These are phyloP conservation scores for Azolla pinnata DNA, from an alignment of 75 land plant genomes.

Conservation along the genomic window DNA sequence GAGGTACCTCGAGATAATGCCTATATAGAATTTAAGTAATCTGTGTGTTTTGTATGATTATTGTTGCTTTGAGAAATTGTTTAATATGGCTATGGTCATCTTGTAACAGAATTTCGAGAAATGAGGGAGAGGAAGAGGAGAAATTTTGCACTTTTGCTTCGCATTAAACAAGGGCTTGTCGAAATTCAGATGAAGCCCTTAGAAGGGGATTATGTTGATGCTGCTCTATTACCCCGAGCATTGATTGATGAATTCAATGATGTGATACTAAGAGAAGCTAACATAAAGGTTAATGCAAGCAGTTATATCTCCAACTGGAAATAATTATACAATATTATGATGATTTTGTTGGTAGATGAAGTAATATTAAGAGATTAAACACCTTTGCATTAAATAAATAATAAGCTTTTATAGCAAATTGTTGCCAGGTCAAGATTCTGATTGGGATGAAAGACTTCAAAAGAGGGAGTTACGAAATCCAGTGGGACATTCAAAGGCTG, in stretches of 20 bases:
- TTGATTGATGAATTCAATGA: slow-evolving; percentile 26
- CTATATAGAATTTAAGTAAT: no score
- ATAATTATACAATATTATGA: no score
- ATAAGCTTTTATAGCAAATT: no score
- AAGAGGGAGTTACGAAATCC: slow-evolving; percentile 12
- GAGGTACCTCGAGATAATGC: slow-evolving; percentile 12
- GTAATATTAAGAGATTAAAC: no score
- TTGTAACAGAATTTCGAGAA: slow-evolving; percentile 19
- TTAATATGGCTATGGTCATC: not conserved
- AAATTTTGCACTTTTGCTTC: slow-evolving; percentile 13
- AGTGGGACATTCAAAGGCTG: slow-evolving; percentile 25
- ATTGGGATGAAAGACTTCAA: slow-evolving; percentile 13
- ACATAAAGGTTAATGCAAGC: slow-evolving; percentile 20
- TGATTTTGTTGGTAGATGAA: no score
- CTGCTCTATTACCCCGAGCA: slow-evolving; percentile 13
- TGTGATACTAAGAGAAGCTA: slow-evolving; percentile 22
- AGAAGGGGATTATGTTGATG: slow-evolving; percentile 24
- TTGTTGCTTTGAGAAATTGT: no score
- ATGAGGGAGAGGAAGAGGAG: slow-evolving; percentile 21
- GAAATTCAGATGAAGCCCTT: slow-evolving; percentile 22
- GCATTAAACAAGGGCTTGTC: slow-evolving; percentile 21
- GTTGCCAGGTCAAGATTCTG: slow-evolving; percentile 24
- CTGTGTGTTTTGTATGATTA: no score
- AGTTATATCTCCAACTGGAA: no score
- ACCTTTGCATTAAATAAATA: no score